These are phyloP conservation scores for Dothidotthia symphoricarpi DNA, from an alignment of 2,329 filamentous ascomycete genomes.

Conservation along the genomic window DNA sequence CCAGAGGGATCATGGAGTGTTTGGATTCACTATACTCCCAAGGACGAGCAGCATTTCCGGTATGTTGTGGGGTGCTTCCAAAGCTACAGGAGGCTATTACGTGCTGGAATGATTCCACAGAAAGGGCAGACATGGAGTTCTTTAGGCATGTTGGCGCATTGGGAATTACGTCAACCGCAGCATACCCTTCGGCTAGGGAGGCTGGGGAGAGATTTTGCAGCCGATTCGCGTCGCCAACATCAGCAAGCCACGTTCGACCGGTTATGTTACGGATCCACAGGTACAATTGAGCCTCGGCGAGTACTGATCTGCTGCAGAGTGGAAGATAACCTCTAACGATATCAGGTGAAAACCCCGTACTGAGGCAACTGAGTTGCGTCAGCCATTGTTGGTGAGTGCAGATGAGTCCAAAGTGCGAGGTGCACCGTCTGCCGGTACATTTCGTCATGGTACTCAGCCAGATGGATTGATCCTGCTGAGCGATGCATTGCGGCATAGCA, in stretches of 20 bases:
- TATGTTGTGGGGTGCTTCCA: conserved; percentile 27
- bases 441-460: conserved; percentile 36
- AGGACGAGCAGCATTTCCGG: conserved; percentile 32
- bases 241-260: conserved; percentile 35
- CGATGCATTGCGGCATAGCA: conserved; percentile 39
- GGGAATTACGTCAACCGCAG: conserved; percentile 17
- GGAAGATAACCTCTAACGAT: conserved; percentile 24
- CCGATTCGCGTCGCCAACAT: conserved; percentile 32
- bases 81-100: conserved; percentile 34
- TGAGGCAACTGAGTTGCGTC: conserved; percentile 35
- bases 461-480: conserved; percentile 32
- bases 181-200: conserved; percentile 28
- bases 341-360: conserved; percentile 28
- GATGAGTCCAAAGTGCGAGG: conserved; percentile 31
- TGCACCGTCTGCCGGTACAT: conserved; percentile 33
- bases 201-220: conserved; percentile 27
- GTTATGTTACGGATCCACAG: conserved; percentile 28
- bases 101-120: conserved; percentile 30
- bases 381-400: conserved; percentile 38
- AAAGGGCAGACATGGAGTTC: conserved; percentile 13
- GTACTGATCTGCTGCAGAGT: conserved; percentile 34
- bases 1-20: conserved; percentile 30
- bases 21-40: conserved; percentile 33
- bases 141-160: conserved; percentile 34
- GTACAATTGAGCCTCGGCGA: conserved; percentile 36